Percentiles rank a stretch among this genome's conserved stretches.
Conservation (phyloP, 2,329 filamentous ascomycete species). For the Triangularia verruculosa region DNA sequence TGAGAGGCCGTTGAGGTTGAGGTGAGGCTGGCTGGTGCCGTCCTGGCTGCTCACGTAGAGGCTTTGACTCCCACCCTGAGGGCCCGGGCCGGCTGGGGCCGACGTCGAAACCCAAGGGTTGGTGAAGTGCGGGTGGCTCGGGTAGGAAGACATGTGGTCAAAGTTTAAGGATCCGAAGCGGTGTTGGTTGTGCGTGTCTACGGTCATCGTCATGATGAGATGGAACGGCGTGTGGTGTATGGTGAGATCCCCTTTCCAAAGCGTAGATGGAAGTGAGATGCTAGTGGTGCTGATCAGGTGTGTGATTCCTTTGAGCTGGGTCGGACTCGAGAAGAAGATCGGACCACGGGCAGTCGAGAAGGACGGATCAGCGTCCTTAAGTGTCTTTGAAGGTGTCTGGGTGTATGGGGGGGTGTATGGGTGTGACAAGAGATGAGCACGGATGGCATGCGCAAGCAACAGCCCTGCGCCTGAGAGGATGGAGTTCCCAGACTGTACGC, state of each 20-base stretch:
- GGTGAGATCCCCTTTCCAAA: neutral
- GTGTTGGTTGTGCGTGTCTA: constrained; percentile 78
- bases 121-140: constrained; percentile 71
- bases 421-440: constrained; percentile 27
- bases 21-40: constrained; percentile 54
- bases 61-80: constrained; percentile 49
- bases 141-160: constrained; percentile 71
- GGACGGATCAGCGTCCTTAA: constrained; percentile 61
- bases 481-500: constrained; percentile 33
- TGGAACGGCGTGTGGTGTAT: constrained; percentile 9
- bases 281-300: constrained; percentile 51
- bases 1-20: constrained; percentile 55
- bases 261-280: constrained; percentile 11
- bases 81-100: constrained; percentile 37
- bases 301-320: constrained; percentile 41
- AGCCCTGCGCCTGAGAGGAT: constrained; percentile 25
- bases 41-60: constrained; percentile 60
- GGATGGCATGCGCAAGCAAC: constrained; percentile 32
- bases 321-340: constrained; percentile 33
- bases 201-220: constrained; percentile 84
- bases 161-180: constrained; percentile 75
- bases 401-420: neutral
- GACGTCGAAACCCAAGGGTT: constrained; percentile 75
- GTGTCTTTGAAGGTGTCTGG: constrained; percentile 44
- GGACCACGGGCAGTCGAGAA: constrained; percentile 26